These are phyloP conservation scores for Coemansia sp. DNA, from an alignment of 192 early-diverging fungal species.

Conservation along the genomic window DNA sequence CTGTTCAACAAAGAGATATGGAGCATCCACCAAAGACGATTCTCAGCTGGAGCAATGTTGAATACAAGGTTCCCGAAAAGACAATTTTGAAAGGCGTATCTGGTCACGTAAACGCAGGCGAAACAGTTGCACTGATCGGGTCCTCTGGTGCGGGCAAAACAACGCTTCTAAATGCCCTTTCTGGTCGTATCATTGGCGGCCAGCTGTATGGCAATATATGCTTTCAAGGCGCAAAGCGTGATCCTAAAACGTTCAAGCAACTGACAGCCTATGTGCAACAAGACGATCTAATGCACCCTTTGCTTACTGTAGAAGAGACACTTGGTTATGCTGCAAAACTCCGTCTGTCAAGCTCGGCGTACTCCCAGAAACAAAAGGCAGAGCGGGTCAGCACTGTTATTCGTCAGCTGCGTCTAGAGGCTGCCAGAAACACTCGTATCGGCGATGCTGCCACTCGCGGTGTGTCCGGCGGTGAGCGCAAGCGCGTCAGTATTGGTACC, in stretches of 20 bases:
- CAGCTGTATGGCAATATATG: slow-evolving; percentile 57
- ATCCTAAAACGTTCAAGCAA: slow-evolving; percentile 39
- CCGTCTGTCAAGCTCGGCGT: slow-evolving; percentile 59
- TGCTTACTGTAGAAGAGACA: slow-evolving; percentile 76
- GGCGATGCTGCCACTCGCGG: slow-evolving; percentile 53
- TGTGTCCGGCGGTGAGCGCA: slow-evolving; percentile 59
- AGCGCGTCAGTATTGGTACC: slow-evolving; percentile 52
- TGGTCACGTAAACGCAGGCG: slow-evolving; percentile 68
- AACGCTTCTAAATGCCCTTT: slow-evolving; percentile 76
- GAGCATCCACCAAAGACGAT: background rate
- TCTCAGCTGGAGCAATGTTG: slow-evolving; percentile 10
- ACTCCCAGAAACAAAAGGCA: slow-evolving; percentile 55
- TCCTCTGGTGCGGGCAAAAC: slow-evolving; percentile 91
- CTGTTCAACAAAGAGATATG: background rate
- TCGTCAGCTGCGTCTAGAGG: slow-evolving; percentile 62
- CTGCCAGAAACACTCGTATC: slow-evolving; percentile 58
- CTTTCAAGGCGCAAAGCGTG: slow-evolving; percentile 48
- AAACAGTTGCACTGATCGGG: slow-evolving; percentile 86
- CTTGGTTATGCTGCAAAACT: slow-evolving; percentile 72
- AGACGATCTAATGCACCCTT: slow-evolving; percentile 58
- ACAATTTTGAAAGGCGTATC: slow-evolving; percentile 64
- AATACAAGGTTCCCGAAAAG: slow-evolving; percentile 10
- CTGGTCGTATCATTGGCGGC: slow-evolving; percentile 66
- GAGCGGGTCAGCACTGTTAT: slow-evolving; percentile 64
- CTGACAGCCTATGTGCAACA: slow-evolving; percentile 55